Conservation (phyloP, 352 stramenopile genomes). For the Bremia lactucae region DNA sequence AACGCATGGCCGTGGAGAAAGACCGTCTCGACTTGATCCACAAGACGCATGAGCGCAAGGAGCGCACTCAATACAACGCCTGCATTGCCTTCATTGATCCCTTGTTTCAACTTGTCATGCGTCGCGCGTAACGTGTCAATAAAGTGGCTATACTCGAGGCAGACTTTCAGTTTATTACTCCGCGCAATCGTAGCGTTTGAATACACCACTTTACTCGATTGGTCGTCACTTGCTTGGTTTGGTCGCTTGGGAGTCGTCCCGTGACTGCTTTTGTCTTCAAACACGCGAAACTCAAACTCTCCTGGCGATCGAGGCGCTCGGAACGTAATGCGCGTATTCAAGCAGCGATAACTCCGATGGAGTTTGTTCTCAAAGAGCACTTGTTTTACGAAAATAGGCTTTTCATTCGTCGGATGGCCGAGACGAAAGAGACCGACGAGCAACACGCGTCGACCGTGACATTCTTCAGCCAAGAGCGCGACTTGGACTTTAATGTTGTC, state of each 20-base stretch:
- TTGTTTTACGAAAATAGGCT: constrained; percentile 79
- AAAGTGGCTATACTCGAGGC: constrained; percentile 69
- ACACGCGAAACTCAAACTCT: constrained; percentile 79
- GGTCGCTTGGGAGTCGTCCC: constrained; percentile 8
- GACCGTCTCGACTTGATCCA: constrained; percentile 67
- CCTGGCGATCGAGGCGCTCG: constrained; percentile 62
- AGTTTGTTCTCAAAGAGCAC: constrained; percentile 74
- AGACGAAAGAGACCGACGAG: constrained; percentile 71
- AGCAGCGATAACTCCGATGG: constrained; percentile 42
- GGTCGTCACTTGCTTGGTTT: constrained; percentile 20
- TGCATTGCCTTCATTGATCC: constrained; percentile 37
- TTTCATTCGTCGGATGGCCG: constrained; percentile 64
- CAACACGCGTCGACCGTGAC: constrained; percentile 40
- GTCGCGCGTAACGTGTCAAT: constrained; percentile 60
- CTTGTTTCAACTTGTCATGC: constrained; percentile 54
- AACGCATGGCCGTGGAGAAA: constrained; percentile 59
- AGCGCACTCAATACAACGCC: constrained; percentile 52
- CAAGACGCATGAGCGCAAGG: constrained; percentile 47
- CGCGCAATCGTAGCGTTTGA: constrained; percentile 59
- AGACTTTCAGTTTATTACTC: constrained; percentile 64
- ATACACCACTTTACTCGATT: constrained; percentile 27
- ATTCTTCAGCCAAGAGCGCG: constrained; percentile 47
- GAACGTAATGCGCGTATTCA: constrained; percentile 77
- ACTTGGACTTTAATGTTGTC: constrained; percentile 75
- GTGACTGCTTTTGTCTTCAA: constrained; percentile 50